Base-by-base conservation (phyloP, 108 stramenopile genomes). In the Nannochloropsis granulata region DNA sequence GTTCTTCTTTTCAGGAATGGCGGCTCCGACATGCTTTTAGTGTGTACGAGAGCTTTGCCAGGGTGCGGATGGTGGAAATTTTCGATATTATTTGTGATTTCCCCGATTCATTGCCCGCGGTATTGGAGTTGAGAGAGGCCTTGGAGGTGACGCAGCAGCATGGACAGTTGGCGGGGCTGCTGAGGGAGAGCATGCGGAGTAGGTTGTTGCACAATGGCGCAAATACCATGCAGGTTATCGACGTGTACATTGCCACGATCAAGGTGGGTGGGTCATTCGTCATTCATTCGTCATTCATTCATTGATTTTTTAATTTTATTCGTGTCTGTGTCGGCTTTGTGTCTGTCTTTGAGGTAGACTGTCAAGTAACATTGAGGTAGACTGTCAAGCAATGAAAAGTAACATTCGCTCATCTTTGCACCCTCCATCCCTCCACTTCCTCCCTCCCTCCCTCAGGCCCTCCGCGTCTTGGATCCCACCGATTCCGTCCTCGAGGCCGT, bases 181-280 rank as follows among this genome's bases (percentile, higher is more conserved):
- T 91, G 46, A 86, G 91, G 9, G 82, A 81, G 78, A 89, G 86
- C 78, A 87, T 98, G 82, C 81, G 90, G 23, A 85, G 90, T 19
- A 90, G 98, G n/a, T 87, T 98, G 83, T 89, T 96, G 34, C 98
- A 98, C 92, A 94, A 95, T 0, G 98, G 98, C 43, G 98, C 96
- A 5, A 93, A 93, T 81, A 97, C 98, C 12, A 83, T 91, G 12
- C 95, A 97, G 87, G 96, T 98, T 78, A 94, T 98, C 83, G 95
- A 97, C 85, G 94, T 97, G 12, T 98, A 98, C 86, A 95, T 97
- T 78, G 91, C 91, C 80, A 95, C 95, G 43, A 97, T 98, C 85
- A 94, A 95, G 85, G 86, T 84, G 34, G 34, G 34, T n/a, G n/a
- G n/a, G n/a, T n/a, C n/a, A 13, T 84, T 88, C 34, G 2, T 34